phyloP scores from a whole-genome alignment of 116 monocot species.

The Zostera marina region DNA sequence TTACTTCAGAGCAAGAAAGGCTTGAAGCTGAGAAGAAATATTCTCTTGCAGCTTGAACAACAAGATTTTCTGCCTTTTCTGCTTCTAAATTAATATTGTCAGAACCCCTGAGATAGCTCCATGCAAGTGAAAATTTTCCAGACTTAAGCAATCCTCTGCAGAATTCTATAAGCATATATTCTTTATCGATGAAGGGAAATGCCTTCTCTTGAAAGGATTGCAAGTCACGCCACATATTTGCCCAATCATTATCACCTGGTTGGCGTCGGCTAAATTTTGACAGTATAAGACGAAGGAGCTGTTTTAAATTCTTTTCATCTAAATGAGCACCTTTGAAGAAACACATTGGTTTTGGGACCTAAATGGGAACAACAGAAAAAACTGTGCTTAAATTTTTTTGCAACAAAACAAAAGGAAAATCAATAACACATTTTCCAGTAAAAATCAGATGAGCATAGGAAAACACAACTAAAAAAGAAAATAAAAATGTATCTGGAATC shows the following conservation, averaged over 20 bases:
- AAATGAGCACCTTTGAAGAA: conserved; percentile 46
- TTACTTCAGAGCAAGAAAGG: conserved; percentile 57
- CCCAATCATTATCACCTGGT: conserved; percentile 75
- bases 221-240: conserved; percentile 80
- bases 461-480: not conserved
- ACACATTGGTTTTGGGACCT: conserved; percentile 88
- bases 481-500: not conserved
- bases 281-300: conserved; percentile 70
- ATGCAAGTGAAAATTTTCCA: conserved; percentile 90
- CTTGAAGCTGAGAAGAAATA: conserved; percentile 95
- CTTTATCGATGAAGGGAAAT: conserved; percentile 76
- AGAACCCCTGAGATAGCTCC: conserved; percentile 75
- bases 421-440: not conserved
- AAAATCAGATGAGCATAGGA: not conserved
- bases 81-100: conserved; percentile 30
- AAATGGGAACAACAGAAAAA: not conserved
- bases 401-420: not conserved
- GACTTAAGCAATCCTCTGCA: conserved; percentile 84
- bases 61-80: conserved; percentile 77
- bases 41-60: conserved; percentile 84
- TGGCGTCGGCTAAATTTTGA: conserved; percentile 87
- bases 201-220: conserved; percentile 75
- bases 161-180: conserved; percentile 76
- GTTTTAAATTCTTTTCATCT: conserved; percentile 78
- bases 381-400: not conserved